Base-by-base conservation (phyloP, 768 basidiomycete species). In the Suillus sp. region DNA sequence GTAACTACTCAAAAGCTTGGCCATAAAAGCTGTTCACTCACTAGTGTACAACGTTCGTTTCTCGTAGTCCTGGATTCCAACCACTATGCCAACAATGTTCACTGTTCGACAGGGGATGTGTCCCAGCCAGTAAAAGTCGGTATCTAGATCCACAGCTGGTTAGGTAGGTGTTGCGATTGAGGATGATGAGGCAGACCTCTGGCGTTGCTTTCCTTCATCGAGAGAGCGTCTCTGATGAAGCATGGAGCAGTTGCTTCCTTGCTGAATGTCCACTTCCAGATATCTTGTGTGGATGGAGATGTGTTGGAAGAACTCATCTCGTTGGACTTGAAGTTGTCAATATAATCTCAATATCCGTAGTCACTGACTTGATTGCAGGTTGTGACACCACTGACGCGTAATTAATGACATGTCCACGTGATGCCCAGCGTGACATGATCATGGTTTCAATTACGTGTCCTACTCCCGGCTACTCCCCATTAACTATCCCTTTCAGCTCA, bases 101-200 rank as follows among this genome's bases (percentile, higher is more conserved):
- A 90, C 86, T 2, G 75, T 84, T 16, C 91, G 79, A 72, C 90
- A 92, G 4, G 92, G 92, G 1, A 89, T 79, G 20, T 86, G 76
- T 11, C 89, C 89, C 16, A 93, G 75, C 88, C 89, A 88, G 71
- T 81, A 92, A 66, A 86, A 90, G 62, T 91, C 88, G 40, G 71
- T 66, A 11, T 77, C 88, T 87, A 51, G 13, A 65, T 38, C 37
- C 34, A 43, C 10, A 4, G 16, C 4, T 38, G n/a, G 47, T 64
- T 32, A 34, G 54, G 58, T n/a, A 38, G 58, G 4, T 38, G 27
- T 55, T 56, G 50, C 16, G 20, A 61, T 59, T 27, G 40, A 18
- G 35, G 13, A 25, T 7, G 53, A 66, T 22, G 8, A 16, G 11
- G 61, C 59, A 34, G 7, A 72, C 80, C 80, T 75, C 71, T 71